Percentiles rank a stretch among this genome's conserved stretches.
Evolutionary conservation across 129 eudicot genomes (phyloP).

Genomic region (Cynara cardunculus): DNA sequence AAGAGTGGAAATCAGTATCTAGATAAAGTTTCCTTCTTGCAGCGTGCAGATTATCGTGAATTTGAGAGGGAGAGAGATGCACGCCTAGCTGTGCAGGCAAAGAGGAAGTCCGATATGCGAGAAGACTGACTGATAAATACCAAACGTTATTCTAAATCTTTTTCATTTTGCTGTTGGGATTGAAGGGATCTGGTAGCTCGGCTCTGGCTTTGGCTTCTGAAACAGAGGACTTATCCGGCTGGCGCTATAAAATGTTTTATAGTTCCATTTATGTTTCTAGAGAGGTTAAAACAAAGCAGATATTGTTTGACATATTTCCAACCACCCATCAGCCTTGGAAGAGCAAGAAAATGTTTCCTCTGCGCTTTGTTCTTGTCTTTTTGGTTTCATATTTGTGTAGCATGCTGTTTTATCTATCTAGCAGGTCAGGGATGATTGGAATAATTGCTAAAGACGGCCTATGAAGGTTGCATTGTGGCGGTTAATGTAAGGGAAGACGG

Average conservation of each 20-base stretch:
- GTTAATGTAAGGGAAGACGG: no score
- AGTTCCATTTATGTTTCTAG: constrained; percentile 12
- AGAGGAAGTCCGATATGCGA: constrained; percentile 69
- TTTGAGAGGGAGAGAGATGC: constrained; percentile 93
- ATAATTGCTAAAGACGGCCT: no score
- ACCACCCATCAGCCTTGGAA: neutral
- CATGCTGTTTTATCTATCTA: neutral
- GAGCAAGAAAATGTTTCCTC: neutral
- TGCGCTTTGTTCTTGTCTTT: neutral
- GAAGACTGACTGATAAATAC: constrained; percentile 33
- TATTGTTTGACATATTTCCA: constrained; percentile 15
- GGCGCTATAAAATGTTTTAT: neutral
- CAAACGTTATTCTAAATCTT: constrained; percentile 3
- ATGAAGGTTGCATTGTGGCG: no score
- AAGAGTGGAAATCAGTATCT: constrained; percentile 92
- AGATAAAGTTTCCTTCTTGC: constrained; percentile 72
- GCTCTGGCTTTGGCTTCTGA: neutral
- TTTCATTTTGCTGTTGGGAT: neutral
- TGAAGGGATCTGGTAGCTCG: neutral
- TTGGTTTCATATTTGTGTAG: neutral
- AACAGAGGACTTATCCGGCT: neutral
- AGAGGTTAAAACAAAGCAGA: neutral
- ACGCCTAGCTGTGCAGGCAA: constrained; percentile 82
- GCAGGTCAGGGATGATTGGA: neutral
- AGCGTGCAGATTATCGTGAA: constrained; percentile 87